Base-by-base conservation (phyloP, 176 grass and related monocot genomes). In the Panicum miliaceum region DNA sequence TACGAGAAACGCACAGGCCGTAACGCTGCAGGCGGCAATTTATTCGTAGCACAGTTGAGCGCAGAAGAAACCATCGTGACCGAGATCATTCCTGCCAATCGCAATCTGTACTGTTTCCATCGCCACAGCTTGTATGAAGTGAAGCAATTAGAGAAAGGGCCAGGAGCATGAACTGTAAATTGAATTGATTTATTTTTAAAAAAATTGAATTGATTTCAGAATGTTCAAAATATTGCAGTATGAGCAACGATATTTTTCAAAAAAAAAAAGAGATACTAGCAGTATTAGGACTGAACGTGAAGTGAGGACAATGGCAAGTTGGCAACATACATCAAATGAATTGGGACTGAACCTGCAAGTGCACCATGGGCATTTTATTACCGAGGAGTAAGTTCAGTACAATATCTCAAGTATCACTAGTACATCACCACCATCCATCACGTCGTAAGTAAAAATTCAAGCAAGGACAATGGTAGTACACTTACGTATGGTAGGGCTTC, bases 371-470 rank as follows among this genome's bases (percentile, higher is more conserved):
- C 25, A 86, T 81, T 25, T 66, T 75, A 66, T 74, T 87, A 69
- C 77, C 77, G 34, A 57, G 35, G 36, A 81, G 71, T 57, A 71
- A 6, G 16, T 82, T 77, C 62, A 32, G 26, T 81, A 27, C 48
- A 75, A 25, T 81, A 29, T 81, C 51, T 61, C 79, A 70, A 27
- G 47, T 18, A 37, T 12, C 29, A 59, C 72, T 58, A 48, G 61
- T 66, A 40, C 79, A 65, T 59, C 78, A 57, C 65, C 26, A 82
- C 36, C 64, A 78, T 59, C 46, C 36, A 77, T 78, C 64, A 51
- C 22, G 35, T 57, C 37, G 54, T 22, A 26, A 66, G 23, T 43
- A 62, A 82, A 71, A 15, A 64, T 37, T 14, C 59, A 65, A 65
- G 18, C 22, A 50, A 81, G 34, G 20, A 76, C n/a, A 71, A 42